Conservation (phyloP, 2,329 filamentous ascomycete species). For the Monosporascus sp. region DNA sequence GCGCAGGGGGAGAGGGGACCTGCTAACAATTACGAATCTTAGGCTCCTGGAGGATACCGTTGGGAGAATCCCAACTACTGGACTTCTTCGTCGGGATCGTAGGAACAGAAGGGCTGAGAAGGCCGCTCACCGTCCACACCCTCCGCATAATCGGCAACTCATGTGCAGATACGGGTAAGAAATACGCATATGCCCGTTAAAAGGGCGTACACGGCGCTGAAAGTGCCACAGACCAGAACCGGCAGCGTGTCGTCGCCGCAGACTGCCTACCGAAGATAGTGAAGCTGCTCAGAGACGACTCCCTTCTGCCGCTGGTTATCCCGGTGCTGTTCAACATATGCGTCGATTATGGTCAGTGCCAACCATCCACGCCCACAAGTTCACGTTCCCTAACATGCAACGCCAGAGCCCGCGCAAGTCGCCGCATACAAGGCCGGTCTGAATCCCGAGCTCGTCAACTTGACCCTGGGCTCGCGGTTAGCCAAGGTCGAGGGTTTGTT, state of each 20-base stretch:
- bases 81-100: slow-evolving; percentile 50
- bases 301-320: slow-evolving; percentile 47
- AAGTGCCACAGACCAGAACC: slow-evolving; percentile 48
- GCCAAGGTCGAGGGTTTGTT: slow-evolving; percentile 39
- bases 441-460: slow-evolving; percentile 42
- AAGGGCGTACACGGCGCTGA: background rate
- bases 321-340: slow-evolving; percentile 60
- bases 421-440: slow-evolving; percentile 49
- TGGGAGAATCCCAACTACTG: slow-evolving; percentile 54
- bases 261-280: slow-evolving; percentile 45
- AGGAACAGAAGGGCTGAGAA: slow-evolving; percentile 30
- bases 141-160: slow-evolving; percentile 58
- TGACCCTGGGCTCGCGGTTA: slow-evolving; percentile 43
- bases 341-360: slow-evolving; percentile 54
- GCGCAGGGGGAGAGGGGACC: background rate
- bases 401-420: slow-evolving; percentile 51
- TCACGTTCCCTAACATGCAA: slow-evolving; percentile 10
- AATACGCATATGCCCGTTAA: background rate
- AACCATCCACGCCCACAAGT: too few species aligned
- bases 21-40: slow-evolving; percentile 11
- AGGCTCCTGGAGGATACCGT: slow-evolving; percentile 53
- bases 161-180: slow-evolving; percentile 54
- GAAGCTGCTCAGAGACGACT: slow-evolving; percentile 41
- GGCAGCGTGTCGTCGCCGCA: slow-evolving; percentile 48
- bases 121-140: slow-evolving; percentile 46